Base-by-base conservation (phyloP, 306 rosid genomes). In the Crotalaria pallida region DNA sequence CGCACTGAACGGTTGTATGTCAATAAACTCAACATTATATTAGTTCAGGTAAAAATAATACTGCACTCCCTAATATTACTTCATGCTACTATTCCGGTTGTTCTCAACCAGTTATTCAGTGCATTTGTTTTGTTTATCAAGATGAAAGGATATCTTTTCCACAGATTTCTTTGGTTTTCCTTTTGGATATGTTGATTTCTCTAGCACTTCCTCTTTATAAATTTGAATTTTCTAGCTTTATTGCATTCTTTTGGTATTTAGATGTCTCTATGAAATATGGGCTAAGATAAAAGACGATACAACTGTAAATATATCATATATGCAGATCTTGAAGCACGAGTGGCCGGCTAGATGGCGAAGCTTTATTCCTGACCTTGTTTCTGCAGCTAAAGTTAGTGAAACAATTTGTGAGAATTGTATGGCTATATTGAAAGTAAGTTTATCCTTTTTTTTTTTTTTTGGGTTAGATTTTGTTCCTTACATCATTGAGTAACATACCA, bases 11-110 rank as follows among this genome's bases (percentile, higher is more conserved):
- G 97, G 73, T 81, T 95, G 87, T 95, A 95, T 83, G 99, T 95
- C 85, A 95, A 86, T 96, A 95, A 95, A 76, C 94, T 95, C 73
- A 95, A 95, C 69, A 84, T 95, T 69, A 95, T 95, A 73, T 85
- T 95, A 81, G 99, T 95, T 81, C 99, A 95, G 99, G 99, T 89
- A 79, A 63, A 49, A 41, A 15, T 15, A 12, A 15, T 45, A 48
- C 34, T 11, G 43, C 58, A 65, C 27, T 40, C 47, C 16, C 10
- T 29, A 8, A 34, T 18, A 34, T 48, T 48, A 27, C 17, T 26
- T 27, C 16, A 24, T 31, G 7, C 17, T 36, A 16, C 31, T 60
- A 19, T 19, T 61, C 12, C 8, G 31, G 43, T 29, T 36, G 38
- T 45, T 29, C 45, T 49, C 41, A 27, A 61, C 5, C 50, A 26